Base-by-base conservation (phyloP, 2,329 filamentous ascomycete genomes). In the Pyrenophora graminea region DNA sequence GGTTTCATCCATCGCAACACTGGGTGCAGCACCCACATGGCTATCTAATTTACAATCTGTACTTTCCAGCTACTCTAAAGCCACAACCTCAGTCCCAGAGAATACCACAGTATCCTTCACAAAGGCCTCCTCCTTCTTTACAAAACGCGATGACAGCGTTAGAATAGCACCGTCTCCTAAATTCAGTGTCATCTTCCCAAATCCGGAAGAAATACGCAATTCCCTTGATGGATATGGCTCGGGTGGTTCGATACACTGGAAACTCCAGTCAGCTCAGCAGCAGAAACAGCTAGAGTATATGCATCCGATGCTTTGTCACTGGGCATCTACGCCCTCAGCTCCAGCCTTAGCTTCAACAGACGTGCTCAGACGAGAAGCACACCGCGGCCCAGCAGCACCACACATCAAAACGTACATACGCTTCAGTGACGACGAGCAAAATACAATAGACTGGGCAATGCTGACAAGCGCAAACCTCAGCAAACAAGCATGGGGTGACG, bases 381-480 rank as follows among this genome's bases (percentile, higher is more conserved):
- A 65, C 3, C 66, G 73, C n/a, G 62, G 63, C 13, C 80, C 84
- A 25, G 91, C 90, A 15, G 90, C 90, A 1, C 91, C 91, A 0
- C 91, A 96, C 62, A 89, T 96, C 68, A 96, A 96, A 71, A 96
- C 91, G 0, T 96, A 94, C 64, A 85, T 92, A 38, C 84, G 89
- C 4, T 91, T 81, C 62, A 51, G 47, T n/a, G 69, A 23, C 42
- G 30, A 45, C 1, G 25, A 70, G n/a, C 65, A 75, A 15, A 68
- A 63, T 1, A 72, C 74, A 0, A 85, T 95, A 33, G 89, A 94
- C 66, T 96, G 91, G 92, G 90, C 89, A 1, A 79, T 96, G 57
- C 70, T 95, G 2, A 95, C 90, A 0, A 94, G 89, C n/a, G 91
- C 91, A n/a, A 96, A 96, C 61, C 71, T 96, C 2, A 94, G 89